Base-by-base conservation (phyloP, 1,284 basidiomycete genomes). In the Singerocomus rubriflavus region DNA sequence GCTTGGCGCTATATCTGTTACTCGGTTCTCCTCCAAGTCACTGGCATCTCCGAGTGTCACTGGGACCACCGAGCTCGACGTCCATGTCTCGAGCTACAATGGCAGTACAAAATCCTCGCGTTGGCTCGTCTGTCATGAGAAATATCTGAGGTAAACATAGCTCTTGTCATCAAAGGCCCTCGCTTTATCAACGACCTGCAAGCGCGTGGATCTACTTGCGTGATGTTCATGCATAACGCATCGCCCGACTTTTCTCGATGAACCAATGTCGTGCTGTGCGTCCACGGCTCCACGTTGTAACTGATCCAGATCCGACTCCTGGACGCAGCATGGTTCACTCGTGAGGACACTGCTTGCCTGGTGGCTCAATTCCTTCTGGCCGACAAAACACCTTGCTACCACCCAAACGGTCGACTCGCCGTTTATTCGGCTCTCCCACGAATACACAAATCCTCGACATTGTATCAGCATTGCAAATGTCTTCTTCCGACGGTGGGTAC, bases 401-500 rank as follows among this genome's bases (percentile, higher is more conserved):
- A 36, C 33, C 32, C 43, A 43, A 35, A 33, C 47, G 45, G 14
- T 38, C 55, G 12, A 25, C 33, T 44, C 34, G 26, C 25, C 31
- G 32, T 30, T 21, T 35, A 35, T 41, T 42, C 37, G 13, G 50
- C 25, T 51, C 42, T 52, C 43, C 50, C 25, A 42, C 47, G 48
- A 52, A 44, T 40, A 60, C 40, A 30, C 13, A 45, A 41, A 5
- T 42, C 34, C 21, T 45, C 38, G 11, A 40, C 30, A 21, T 11
- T 11, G 10, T 25, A 35, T 21, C 26, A 36, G 29, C 38, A 40
- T 16, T 31, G 26, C 32, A 37, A 50, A 62, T 62, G 61, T 35
- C 64, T 43, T 36, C 62, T 13, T 53, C 52, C 35, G 33, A 61
- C 35, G 55, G 61, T 62, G 34, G 50, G 55, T 26, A 37, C 21